Percentiles rank a stretch among this genome's conserved stretches.
phyloP scores from a whole-genome alignment of 2,329 filamentous ascomycete genomes.

The Xylaria sp. region DNA sequence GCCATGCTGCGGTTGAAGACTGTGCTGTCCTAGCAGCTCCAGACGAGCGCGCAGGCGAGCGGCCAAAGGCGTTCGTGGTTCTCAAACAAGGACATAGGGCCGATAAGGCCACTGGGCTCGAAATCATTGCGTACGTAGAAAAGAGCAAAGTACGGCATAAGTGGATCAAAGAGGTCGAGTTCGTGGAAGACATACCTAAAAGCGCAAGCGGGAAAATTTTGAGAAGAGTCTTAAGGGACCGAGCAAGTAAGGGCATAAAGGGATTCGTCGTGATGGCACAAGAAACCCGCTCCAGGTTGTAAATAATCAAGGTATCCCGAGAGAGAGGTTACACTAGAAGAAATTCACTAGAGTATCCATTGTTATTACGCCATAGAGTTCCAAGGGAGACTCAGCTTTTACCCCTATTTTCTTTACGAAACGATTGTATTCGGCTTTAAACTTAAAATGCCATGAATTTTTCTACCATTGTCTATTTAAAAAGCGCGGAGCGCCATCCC shows the following conservation, averaged over 20 bases:
- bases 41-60: slow-evolving; percentile 67
- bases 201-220: slow-evolving; percentile 71
- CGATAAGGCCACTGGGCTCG: slow-evolving; percentile 50
- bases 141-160: slow-evolving; percentile 67
- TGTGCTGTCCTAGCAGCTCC: slow-evolving; percentile 64
- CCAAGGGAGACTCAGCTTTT: no score
- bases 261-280: slow-evolving; percentile 43
- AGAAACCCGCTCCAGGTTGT: slow-evolving; percentile 51
- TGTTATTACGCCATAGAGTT: no score
- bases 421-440: no score
- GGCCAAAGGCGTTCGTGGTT: slow-evolving; percentile 68
- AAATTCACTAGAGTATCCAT: no score
- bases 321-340: no score
- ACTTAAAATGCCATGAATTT: no score
- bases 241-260: slow-evolving; percentile 46
- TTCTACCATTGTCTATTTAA: no score
- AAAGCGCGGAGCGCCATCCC: no score
- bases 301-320: slow-evolving; percentile 9
- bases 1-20: slow-evolving; percentile 66
- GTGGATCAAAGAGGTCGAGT: slow-evolving; percentile 63
- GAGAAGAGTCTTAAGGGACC: slow-evolving; percentile 62
- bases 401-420: no score
- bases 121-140: slow-evolving; percentile 62
- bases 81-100: slow-evolving; percentile 48
- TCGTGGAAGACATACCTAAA: slow-evolving; percentile 67